A percentile compares a stretch with the other conserved stretches of the same genome.
These are phyloP conservation scores for Tripterygium wilfordii DNA, from an alignment of 177 flowering plant species.

Conservation along the genomic window DNA sequence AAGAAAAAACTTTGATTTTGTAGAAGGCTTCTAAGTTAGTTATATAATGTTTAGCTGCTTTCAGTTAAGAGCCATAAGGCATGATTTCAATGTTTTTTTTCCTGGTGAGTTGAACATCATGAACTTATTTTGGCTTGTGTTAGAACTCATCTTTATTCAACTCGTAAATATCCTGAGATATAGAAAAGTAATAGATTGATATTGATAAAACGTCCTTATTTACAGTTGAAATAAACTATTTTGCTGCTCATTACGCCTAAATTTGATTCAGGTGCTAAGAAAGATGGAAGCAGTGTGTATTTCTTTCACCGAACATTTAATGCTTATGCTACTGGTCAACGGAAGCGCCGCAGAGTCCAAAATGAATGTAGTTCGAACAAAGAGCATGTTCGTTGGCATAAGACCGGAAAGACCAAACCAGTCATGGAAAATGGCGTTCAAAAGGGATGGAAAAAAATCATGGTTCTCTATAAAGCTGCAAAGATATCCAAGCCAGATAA, in stretches of 20 bases:
- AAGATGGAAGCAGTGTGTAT: constrained; percentile 74
- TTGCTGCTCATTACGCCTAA: not conserved
- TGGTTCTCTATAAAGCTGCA: constrained; percentile 74
- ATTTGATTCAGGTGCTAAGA: constrained; percentile 57
- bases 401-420: constrained; percentile 83
- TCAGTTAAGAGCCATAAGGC: no score
- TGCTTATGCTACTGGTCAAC: constrained; percentile 80
- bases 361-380: constrained; percentile 16
- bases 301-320: constrained; percentile 74
- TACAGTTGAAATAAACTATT: no score
- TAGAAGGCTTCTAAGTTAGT: no score
- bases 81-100: no score
- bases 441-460: constrained; percentile 83
- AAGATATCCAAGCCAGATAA: constrained; percentile 60
- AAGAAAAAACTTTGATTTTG: no score
- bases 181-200: no score
- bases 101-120: no score
- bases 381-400: constrained; percentile 88
- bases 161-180: no score
- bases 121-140: no score
- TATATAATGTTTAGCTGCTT: no score
- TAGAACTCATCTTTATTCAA: no score
- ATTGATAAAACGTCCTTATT: no score
- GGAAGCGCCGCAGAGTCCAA: constrained; percentile 82
- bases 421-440: constrained; percentile 61